Base-by-base conservation (phyloP, 139 green algal genomes). In the Chlamydomonas urium region DNA sequence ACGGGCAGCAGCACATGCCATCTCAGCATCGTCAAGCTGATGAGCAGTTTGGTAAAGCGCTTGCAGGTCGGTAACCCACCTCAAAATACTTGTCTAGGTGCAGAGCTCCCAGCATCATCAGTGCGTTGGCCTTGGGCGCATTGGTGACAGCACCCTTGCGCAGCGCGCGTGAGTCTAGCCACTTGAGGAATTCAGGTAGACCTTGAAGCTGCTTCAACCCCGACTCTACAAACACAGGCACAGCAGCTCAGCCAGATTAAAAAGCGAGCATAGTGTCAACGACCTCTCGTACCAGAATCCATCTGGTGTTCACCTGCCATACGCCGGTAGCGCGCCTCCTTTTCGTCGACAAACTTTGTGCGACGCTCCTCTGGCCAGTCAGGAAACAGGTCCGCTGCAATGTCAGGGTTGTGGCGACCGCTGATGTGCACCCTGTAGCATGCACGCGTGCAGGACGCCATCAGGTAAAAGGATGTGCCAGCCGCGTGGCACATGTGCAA, bases 101-200 rank as follows among this genome's bases (percentile, higher is more conserved):
- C 21, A 96, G 66, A 0, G 67, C 79, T 2, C 28, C 31, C 38
- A 96, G 69, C 88, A 96, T 96, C 56, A 90, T 71, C 72, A 87
- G 75, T 19, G 86, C 84, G 53, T 96, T 96, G 21, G 72, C 84
- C 24, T 68, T 48, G 2, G 89, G 89, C 1, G 90, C 90, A 63
- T 96, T 96, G 23, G 90, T 96, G 1, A 96, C 90, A 10, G 89
- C 90, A 5, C 71, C 84, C 31, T 71, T 83, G 10, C 66, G 72
- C 38, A 96, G 42, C 1, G 79, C 74, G 2, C 69, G 66, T 14
- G 26, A 23, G 29, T 87, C 70, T 0, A 92, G 31, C 85, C 83
- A 93, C 1, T 26, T 10, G 23, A 91, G 58, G 48, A 92, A 90
- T 2, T 89, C 76, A 21, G 56, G 68, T 29, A 96, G 78, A 0